These are phyloP conservation scores for Ophiostoma montium DNA, from an alignment of 2,329 filamentous ascomycete genomes.

Conservation along the genomic window DNA sequence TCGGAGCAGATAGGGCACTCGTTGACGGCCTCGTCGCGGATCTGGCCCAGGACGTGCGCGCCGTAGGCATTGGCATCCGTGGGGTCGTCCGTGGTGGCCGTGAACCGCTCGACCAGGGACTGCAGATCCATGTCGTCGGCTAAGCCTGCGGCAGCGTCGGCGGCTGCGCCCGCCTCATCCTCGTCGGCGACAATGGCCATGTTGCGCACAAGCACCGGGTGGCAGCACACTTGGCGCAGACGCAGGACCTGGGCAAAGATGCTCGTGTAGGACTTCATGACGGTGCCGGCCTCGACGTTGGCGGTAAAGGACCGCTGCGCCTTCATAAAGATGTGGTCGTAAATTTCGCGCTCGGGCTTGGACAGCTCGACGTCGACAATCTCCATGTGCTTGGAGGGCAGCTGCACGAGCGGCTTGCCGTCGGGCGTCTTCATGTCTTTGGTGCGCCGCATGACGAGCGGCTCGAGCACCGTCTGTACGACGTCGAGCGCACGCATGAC, in stretches of 20 bases:
- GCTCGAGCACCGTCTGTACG: constrained; percentile 91
- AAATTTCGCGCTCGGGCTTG: constrained; percentile 73
- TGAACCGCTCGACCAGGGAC: constrained; percentile 72
- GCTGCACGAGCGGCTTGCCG: constrained; percentile 57
- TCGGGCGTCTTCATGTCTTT: constrained; percentile 97
- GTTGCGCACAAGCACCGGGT: constrained; percentile 79
- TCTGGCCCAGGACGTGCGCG: constrained; percentile 76
- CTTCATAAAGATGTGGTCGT: constrained; percentile 74
- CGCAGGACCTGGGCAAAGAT: constrained; percentile 95
- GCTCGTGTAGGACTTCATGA: constrained; percentile 90
- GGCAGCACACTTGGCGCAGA: constrained; percentile 85
- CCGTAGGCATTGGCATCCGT: constrained; percentile 60
- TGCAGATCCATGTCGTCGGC: constrained; percentile 94
- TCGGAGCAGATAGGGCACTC: constrained; percentile 94
- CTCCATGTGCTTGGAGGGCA: constrained; percentile 70
- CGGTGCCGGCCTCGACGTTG: constrained; percentile 80
- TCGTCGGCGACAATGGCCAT: constrained; percentile 76
- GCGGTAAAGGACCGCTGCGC: constrained; percentile 74
- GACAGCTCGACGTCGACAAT: constrained; percentile 82
- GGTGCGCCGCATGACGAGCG: constrained; percentile 83
- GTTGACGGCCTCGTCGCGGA: constrained; percentile 72
- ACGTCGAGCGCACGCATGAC: constrained; percentile 90
- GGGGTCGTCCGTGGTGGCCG: constrained; percentile 47
- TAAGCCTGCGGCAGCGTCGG: constrained; percentile 66
- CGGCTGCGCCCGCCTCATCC: constrained; percentile 62